Base-by-base conservation (phyloP, 1,284 basidiomycete genomes). In the Coniferiporia sulphurascens region DNA sequence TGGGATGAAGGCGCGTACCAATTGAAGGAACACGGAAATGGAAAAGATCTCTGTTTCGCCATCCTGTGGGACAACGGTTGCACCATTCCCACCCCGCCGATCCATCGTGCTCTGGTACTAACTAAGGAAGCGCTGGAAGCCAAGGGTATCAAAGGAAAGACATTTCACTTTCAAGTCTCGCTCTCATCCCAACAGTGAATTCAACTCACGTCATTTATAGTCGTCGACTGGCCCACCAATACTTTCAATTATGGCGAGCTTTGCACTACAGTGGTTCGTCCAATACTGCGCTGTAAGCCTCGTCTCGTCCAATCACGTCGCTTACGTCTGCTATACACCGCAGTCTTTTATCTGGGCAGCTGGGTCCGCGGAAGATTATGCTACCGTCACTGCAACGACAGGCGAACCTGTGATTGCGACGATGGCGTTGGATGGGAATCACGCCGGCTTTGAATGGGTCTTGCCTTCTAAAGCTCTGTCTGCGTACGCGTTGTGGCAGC, bases 61-160 rank as follows among this genome's bases (percentile, higher is more conserved):
- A 74, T 90, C 56, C 71, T 87, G 63, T 82, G 80, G 79, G 76
- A 90, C 65, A 79, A 89, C 66, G 87, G 82, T 0, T 61, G 80
- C 10, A 72, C 83, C 9, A 68, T 74, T n/a, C 91, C 91, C 1
- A 83, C 87, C 60, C 90, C 91, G 0, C 89, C 91, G 0, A 72
- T 93, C 17, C 72, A 68, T 15, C 76, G 90, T 38, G 90, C 84
- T 0, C 71, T 94, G 45, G 74, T 82, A 63, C 76, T 75, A 58
- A 78, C 80, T 0, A 83, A 82, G 67, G 70, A 74, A 1, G 85
- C 87, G 0, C 73, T 94, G 22, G 65, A 80, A 36, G 76, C 73
- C 3, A 85, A 85, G 6, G 90, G 91, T 0, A 89, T 93, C 68
- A 77, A 78, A 67, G 83, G 85, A 84, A 55, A 51, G 63, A 55